phyloP scores from a whole-genome alignment of 1,284 basidiomycete species.

The Ganoderma multipileum region DNA sequence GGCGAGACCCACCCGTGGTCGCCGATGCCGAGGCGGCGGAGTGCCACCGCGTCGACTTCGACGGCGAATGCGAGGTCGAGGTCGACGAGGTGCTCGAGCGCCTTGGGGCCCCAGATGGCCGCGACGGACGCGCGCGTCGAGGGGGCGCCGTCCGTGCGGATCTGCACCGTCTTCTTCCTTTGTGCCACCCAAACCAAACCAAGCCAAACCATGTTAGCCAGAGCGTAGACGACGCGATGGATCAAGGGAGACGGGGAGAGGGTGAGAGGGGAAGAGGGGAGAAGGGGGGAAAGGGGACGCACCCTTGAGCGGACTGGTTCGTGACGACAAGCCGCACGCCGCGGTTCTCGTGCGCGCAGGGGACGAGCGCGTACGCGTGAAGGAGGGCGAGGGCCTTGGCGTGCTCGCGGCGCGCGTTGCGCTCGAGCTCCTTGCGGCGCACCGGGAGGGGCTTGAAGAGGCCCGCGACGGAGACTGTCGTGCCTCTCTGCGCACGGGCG shows the following conservation, averaged over 20 bases:
- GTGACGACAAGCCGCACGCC: constrained; percentile 81
- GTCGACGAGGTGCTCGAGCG: constrained; percentile 54
- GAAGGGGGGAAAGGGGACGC: constrained; percentile 31
- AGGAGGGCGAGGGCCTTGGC: constrained; percentile 85
- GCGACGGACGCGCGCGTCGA: constrained; percentile 73
- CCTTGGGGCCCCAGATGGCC: constrained; percentile 86
- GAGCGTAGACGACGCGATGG: not conserved
- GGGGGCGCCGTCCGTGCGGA: constrained; percentile 75
- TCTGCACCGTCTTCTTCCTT: constrained; percentile 78
- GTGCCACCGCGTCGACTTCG: constrained; percentile 59
- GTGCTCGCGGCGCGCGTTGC: constrained; percentile 92
- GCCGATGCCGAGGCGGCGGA: constrained; percentile 43
- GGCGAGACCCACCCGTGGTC: constrained; percentile 38
- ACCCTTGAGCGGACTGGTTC: constrained; percentile 81
- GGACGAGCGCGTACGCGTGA: constrained; percentile 91
- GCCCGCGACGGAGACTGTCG: constrained; percentile 79
- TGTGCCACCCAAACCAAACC: too few relatives aligned
- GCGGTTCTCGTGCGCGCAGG: constrained; percentile 58
- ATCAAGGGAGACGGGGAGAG: too few relatives aligned
- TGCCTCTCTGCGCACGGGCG: constrained; percentile 73
- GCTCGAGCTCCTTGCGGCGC: constrained; percentile 89
- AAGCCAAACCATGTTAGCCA: too few relatives aligned
- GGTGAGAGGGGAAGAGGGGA: not conserved
- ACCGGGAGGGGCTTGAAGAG: constrained; percentile 90
- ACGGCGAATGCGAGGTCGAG: constrained; percentile 78